Evolutionary conservation across 257 asterid species (phyloP).

Genomic region (Nicotiana benthamiana): DNA sequence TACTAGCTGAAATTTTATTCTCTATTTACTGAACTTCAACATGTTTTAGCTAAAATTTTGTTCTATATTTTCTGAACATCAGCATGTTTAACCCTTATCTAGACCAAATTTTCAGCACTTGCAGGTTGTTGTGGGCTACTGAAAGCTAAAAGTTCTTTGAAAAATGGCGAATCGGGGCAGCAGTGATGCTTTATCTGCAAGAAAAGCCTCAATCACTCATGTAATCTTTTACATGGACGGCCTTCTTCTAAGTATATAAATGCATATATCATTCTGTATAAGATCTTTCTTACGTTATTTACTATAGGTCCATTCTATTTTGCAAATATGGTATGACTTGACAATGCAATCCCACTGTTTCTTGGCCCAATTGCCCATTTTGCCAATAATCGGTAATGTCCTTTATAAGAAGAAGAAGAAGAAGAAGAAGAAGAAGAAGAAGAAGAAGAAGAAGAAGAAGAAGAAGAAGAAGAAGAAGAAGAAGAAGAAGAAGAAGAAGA

Average conservation of each 20-base stretch:
- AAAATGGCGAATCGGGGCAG: constrained; percentile 39
- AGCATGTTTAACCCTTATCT: too few relatives aligned
- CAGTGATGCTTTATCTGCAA: constrained; percentile 9
- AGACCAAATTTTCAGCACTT: too few relatives aligned
- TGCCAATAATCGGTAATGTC: neutral
- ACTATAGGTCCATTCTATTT: neutral
- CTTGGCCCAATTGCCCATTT: neutral
- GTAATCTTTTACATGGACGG: constrained; percentile 97
- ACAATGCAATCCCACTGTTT: neutral
- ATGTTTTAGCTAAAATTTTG: too few relatives aligned
- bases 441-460: too few relatives aligned
- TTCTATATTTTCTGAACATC: too few relatives aligned
- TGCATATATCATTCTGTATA: too few relatives aligned
- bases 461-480: too few relatives aligned
- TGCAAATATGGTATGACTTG: neutral
- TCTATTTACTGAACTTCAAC: too few relatives aligned
- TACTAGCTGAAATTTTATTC: too few relatives aligned
- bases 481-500: too few relatives aligned
- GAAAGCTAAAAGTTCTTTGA: neutral
- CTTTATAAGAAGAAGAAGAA: too few relatives aligned
- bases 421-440: too few relatives aligned
- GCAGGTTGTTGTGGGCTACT: neutral
- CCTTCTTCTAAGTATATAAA: constrained; percentile 60
- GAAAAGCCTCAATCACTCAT: constrained; percentile 58
- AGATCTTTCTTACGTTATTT: neutral